Conservation (phyloP, 306 rosid species). For the Myrica gale region DNA sequence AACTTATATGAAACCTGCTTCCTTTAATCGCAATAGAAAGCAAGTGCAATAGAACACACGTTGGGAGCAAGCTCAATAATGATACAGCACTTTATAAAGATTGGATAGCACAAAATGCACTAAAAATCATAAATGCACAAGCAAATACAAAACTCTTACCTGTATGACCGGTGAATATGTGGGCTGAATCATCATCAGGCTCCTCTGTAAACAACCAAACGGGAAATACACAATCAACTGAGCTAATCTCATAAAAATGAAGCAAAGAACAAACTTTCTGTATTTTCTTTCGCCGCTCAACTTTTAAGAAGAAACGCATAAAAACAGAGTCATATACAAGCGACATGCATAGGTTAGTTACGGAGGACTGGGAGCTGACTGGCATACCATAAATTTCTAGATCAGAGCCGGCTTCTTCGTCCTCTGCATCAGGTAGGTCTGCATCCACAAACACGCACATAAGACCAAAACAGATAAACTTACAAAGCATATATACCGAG, state of each 20-base stretch:
- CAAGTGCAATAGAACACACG: too few species aligned
- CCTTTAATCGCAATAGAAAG: too few species aligned
- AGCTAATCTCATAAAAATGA: not conserved
- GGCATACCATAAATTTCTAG: slow-evolving; percentile 39
- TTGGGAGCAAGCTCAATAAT: too few species aligned
- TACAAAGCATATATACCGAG: not conserved
- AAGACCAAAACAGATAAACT: not conserved
- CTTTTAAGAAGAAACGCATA: not conserved
- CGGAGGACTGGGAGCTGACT: not conserved
- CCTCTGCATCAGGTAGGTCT: slow-evolving; percentile 58
- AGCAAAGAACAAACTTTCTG: not conserved
- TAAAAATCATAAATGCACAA: not conserved
- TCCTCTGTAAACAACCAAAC: slow-evolving; percentile 53
- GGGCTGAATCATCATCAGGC: slow-evolving; percentile 68
- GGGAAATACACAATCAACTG: slow-evolving; percentile 13
- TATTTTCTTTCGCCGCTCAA: too few species aligned
- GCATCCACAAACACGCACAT: slow-evolving; percentile 14
- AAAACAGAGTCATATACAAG: too few species aligned
- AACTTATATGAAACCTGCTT: too few species aligned
- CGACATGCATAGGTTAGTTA: not conserved
- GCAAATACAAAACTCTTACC: slow-evolving; percentile 42
- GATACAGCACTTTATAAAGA: too few species aligned
- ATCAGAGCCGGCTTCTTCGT: slow-evolving; percentile 33
- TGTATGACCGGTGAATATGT: slow-evolving; percentile 72
- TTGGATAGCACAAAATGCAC: not conserved